Evolutionary conservation across 495 filamentous ascomycete species (phyloP), one percentile per base, ranked within the genome.

Genomic region (Endocarpon pusillum): DNA sequence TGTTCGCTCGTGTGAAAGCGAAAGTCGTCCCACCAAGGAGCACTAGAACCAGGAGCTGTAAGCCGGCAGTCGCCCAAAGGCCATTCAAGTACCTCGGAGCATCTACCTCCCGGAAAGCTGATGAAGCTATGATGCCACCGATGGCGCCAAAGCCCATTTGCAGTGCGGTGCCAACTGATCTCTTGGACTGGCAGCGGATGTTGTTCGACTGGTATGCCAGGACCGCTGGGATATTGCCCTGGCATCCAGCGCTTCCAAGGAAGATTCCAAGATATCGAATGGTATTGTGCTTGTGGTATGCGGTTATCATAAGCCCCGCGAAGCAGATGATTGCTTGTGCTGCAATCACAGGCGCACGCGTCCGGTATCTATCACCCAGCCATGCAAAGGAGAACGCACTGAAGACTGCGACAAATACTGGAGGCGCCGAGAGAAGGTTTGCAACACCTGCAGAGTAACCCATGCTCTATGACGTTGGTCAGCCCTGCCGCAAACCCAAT

Each of bases 81-180:
- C n/a, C n/a, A n/a, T n/a, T n/a, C n/a, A 19, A 42, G 34, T 67
- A 71, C 12, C 26, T 46, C 6, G 63, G 64, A 3, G 50, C 48
- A 26, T 68, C 48, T 0, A 43, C 41, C 0, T 44, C 35, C n/a
- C 54, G 38, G 41, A 51, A 58, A 21, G 57, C 51, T 53, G 53
- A 58, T 48, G 63, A 64, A 1, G 67, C 67, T 11, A 75, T 53
- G 42, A 76, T 65, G 1, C 69, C 73, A 33, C 58, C 62, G 10
- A 62, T 48, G 36, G 73, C 73, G 1, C 69, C 71, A 32, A 75
- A 55, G 1, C 59, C 55, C 29, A 74, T 50, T 43, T 70, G 54
- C 46, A 73, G 45, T 1, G 61, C 71, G 0, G 66, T 9, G 4
- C 34, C 32, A 10, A 36, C 34, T n/a, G 42, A 38, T 26, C 42